Evolutionary conservation across 2,329 filamentous ascomycete species (phyloP).

Genomic region (Ramularia collo-cygni): DNA sequence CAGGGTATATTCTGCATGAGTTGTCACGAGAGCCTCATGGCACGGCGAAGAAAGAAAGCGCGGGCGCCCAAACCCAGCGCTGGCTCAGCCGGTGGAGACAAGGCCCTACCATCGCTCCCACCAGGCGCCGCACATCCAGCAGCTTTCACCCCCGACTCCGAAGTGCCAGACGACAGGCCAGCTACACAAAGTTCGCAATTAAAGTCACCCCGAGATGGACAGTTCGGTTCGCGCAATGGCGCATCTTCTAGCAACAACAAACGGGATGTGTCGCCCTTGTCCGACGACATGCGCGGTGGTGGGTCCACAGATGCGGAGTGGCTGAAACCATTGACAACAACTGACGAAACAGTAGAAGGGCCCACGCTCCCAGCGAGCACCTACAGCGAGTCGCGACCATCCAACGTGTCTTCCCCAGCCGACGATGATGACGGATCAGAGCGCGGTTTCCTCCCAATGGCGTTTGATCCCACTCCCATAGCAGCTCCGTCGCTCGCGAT

Average conservation of each 20-base stretch:
- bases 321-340: conserved; percentile 19
- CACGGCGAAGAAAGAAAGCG: conserved; percentile 77
- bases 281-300: conserved; percentile 29
- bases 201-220: conserved; percentile 27
- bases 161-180: conserved; percentile 56
- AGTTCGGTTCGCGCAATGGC: conserved; percentile 22
- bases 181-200: conserved; percentile 60
- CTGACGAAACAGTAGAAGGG: conserved; percentile 41
- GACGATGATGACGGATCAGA: conserved; percentile 52
- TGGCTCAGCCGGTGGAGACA: conserved; percentile 52
- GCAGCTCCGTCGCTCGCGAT: conserved; percentile 19
- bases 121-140: conserved; percentile 61
- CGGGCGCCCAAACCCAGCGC: conserved; percentile 53
- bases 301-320: conserved; percentile 20
- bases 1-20: conserved; percentile 99
- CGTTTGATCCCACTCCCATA: conserved; percentile 43
- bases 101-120: conserved; percentile 85
- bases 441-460: conserved; percentile 44
- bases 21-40: conserved; percentile 96
- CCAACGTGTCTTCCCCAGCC: conserved; percentile 54
- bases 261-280: conserved; percentile 31
- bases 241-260: conserved; percentile 20
- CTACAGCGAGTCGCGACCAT: conserved; percentile 73
- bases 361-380: conserved; percentile 66
- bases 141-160: conserved; percentile 51